Evolutionary conservation across 2,329 filamentous ascomycete species (phyloP).

Genomic region (Pezicula carpinea): DNA sequence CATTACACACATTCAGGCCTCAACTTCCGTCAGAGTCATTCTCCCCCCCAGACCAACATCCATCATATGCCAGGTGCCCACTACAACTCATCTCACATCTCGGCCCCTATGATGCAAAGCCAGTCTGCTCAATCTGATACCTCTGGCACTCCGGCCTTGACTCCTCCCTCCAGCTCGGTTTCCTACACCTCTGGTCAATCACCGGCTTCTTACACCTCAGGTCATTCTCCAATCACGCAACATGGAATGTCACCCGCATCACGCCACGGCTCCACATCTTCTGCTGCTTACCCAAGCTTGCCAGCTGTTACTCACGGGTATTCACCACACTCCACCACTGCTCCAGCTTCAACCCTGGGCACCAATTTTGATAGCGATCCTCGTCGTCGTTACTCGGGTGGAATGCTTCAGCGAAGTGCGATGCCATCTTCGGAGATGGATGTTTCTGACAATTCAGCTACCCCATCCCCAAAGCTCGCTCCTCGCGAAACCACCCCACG

Average conservation of each 20-base stretch:
- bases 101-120: conserved; percentile 57
- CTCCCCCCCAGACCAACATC: conserved; percentile 36
- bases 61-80: conserved; percentile 19
- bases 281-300: conserved; percentile 71
- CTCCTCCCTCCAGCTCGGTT: conserved; percentile 68
- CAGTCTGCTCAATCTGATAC: conserved; percentile 45
- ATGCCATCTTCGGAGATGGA: conserved; percentile 34
- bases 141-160: conserved; percentile 68
- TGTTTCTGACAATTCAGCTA: conserved; percentile 16
- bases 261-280: conserved; percentile 53
- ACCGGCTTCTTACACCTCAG: conserved; percentile 54
- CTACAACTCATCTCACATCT: conserved; percentile 38
- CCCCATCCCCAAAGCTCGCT: conserved; percentile 20
- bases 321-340: conserved; percentile 60
- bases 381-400: conserved; percentile 61
- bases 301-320: conserved; percentile 68
- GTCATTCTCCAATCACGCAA: conserved; percentile 41
- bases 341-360: conserved; percentile 64
- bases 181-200: conserved; percentile 78
- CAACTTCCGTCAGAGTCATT: conserved; percentile 54
- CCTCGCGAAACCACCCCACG: conserved; percentile 16
- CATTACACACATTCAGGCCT: conserved; percentile 56
- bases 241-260: conserved; percentile 61
- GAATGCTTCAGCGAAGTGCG: conserved; percentile 58
- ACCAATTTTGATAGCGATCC: conserved; percentile 59